Evolutionary conservation across 345 rosid genomes (phyloP).

Genomic region (Ricinus communis): DNA sequence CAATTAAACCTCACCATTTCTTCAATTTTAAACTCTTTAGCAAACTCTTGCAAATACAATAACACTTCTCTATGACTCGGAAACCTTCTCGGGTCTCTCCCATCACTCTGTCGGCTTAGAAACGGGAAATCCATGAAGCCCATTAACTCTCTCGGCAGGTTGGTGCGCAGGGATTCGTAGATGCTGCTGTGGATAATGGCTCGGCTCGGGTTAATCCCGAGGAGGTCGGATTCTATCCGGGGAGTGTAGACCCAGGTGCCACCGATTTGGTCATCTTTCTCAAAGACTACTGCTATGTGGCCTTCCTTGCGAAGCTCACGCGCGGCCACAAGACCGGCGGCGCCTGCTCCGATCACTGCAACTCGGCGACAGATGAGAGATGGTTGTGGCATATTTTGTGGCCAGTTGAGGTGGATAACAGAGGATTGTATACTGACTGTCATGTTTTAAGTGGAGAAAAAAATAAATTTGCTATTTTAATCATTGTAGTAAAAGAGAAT

Average conservation of each 20-base stretch:
- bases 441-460: no score
- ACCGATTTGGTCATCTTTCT: slow-evolving; percentile 57
- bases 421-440: no score
- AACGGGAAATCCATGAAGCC: slow-evolving; percentile 76
- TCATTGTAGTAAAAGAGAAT: no score
- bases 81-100: slow-evolving; percentile 62
- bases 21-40: slow-evolving; percentile 52
- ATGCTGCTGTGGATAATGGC: slow-evolving; percentile 61
- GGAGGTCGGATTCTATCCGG: slow-evolving; percentile 57
- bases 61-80: slow-evolving; percentile 74
- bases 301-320: slow-evolving; percentile 75
- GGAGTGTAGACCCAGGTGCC: slow-evolving; percentile 74
- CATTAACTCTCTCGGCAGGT: slow-evolving; percentile 78
- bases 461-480: no score
- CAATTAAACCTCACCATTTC: slow-evolving; percentile 60
- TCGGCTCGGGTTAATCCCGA: slow-evolving; percentile 61
- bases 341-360: slow-evolving; percentile 85
- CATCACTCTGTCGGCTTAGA: slow-evolving; percentile 18
- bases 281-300: slow-evolving; percentile 71
- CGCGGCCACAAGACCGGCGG: slow-evolving; percentile 72
- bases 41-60: slow-evolving; percentile 57
- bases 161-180: slow-evolving; percentile 77
- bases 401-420: no score
- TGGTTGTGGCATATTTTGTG: no score
- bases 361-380: slow-evolving; percentile 23